Evolutionary conservation across 78 protist species (phyloP).

Genomic region (Creolimax fragrantissima): DNA sequence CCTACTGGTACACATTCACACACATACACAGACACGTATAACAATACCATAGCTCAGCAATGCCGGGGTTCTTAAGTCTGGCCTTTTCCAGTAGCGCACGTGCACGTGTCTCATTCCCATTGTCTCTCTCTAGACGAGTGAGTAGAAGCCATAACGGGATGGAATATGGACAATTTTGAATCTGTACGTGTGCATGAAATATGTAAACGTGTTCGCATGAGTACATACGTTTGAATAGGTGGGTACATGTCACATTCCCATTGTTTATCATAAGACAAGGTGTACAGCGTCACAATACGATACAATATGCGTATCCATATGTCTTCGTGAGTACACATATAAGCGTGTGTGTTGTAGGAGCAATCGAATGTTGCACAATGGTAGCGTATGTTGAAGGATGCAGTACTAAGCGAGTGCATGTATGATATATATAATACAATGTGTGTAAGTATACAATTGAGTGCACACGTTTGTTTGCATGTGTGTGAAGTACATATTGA

Average conservation of each 20-base stretch:
- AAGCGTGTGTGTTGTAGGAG: neutral
- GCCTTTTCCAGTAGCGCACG: constrained; percentile 68
- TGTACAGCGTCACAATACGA: neutral
- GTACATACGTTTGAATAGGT: too few relatives aligned
- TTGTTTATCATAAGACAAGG: neutral
- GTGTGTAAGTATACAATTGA: neutral
- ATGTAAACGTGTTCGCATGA: too few relatives aligned
- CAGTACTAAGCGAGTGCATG: neutral
- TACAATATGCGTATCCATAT: neutral
- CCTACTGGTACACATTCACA: neutral
- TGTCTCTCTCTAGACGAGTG: constrained; percentile 38
- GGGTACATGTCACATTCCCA: too few relatives aligned
- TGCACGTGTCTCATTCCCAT: constrained; percentile 7
- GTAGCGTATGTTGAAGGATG: neutral
- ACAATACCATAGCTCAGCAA: constrained; percentile 49
- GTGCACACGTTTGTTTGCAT: neutral
- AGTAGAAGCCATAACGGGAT: constrained; percentile 70
- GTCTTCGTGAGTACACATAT: neutral
- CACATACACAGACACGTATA: neutral
- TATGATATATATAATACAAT: neutral
- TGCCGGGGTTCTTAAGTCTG: constrained; percentile 32
- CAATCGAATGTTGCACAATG: neutral
- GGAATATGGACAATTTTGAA: constrained; percentile 31
- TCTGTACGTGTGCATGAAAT: too few relatives aligned
- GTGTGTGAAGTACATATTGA: neutral